Conservation (phyloP, 805 yeast genomes). For the Yamadazyma paraphyllophila region DNA sequence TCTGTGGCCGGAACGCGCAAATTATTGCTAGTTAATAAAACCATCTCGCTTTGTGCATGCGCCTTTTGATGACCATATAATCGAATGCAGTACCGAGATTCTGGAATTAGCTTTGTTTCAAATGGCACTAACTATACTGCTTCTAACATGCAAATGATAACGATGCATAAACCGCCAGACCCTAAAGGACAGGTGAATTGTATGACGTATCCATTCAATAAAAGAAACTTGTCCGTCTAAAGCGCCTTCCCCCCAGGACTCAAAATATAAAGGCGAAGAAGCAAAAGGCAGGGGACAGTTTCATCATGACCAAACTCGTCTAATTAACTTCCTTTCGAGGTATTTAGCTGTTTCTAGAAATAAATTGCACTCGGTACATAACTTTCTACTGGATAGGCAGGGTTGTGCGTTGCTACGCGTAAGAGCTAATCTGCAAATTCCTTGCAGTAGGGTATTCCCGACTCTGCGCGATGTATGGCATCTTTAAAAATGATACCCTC, state of each 20-base stretch:
- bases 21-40: neutral
- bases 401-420: slow-evolving; percentile 6
- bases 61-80: neutral
- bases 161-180: neutral
- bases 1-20: neutral
- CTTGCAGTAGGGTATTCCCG: too few species aligned
- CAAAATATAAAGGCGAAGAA: too few species aligned
- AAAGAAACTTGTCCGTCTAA: too few species aligned
- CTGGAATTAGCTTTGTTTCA: neutral
- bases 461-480: too few species aligned
- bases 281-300: too few species aligned
- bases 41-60: neutral
- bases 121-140: neutral
- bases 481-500: too few species aligned
- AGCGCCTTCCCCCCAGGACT: too few species aligned
- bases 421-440: slow-evolving; percentile 5
- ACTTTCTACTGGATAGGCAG: neutral
- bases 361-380: neutral
- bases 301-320: neutral
- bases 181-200: neutral
- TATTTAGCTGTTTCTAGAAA: slow-evolving; percentile 1
- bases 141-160: neutral
- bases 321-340: neutral
- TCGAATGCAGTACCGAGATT: neutral
- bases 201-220: too few species aligned